Percentiles rank a stretch among this genome's conserved stretches.
These are phyloP conservation scores for Mortierella sp. DNA, from an alignment of 371 early-diverging fungal species.

Conservation along the genomic window DNA sequence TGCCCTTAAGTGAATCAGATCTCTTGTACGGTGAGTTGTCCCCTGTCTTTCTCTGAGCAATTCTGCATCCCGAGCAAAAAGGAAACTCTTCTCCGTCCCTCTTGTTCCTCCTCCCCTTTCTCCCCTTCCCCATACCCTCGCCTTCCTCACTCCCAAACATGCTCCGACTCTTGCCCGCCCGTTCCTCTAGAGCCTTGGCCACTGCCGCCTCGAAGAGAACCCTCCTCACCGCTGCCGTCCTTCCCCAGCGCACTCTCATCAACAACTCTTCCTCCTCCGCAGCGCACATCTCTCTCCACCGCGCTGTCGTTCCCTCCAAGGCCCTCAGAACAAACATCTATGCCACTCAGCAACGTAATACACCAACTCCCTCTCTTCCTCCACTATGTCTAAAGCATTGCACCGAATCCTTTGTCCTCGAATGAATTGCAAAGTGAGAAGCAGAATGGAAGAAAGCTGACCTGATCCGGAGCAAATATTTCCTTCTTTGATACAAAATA, in stretches of 20 bases:
- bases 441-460: neutral
- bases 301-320: conserved; percentile 11
- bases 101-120: no score
- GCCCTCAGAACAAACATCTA: conserved; percentile 33
- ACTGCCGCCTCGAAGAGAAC: conserved; percentile 34
- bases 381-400: neutral
- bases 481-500: conserved; percentile 26
- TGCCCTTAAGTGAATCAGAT: conserved; percentile 14
- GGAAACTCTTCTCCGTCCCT: neutral
- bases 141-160: conserved; percentile 9
- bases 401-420: neutral
- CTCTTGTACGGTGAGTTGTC: no score
- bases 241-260: conserved; percentile 18
- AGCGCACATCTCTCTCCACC: conserved; percentile 7
- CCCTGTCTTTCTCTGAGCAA: neutral
- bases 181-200: conserved; percentile 17
- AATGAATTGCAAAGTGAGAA: neutral
- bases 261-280: conserved; percentile 21
- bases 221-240: conserved; percentile 25
- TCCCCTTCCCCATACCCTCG: neutral
- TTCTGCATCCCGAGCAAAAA: conserved; percentile 5
- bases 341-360: conserved; percentile 47
- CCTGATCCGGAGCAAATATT: neutral
- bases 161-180: conserved; percentile 36
- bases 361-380: neutral